Base-by-base conservation (phyloP, 2,329 filamentous ascomycete species). In the Sarocladium oryzae region DNA sequence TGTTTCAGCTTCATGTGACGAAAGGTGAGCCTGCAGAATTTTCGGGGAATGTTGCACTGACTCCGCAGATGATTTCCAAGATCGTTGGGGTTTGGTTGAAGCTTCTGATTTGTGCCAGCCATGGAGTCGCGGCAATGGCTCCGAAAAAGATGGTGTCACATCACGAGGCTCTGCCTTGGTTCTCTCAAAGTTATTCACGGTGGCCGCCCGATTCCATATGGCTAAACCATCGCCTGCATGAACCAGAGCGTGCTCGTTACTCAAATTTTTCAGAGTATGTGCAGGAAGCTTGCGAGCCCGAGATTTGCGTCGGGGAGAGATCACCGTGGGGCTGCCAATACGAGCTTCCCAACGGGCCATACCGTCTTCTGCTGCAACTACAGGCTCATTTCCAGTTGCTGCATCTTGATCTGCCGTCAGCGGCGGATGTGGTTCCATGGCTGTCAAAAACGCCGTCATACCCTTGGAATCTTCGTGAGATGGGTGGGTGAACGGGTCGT, bases 141-240 rank as follows among this genome's bases (percentile, higher is more conserved):
- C 28, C 7, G 28, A 30, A 7, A 13, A 30, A 13, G n/a, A n/a
- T n/a, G n/a, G n/a, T n/a, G n/a, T n/a, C 28, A 13, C 28, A 30
- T 30, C 28, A 7, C 28, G n/a, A n/a, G n/a, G n/a, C n/a, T n/a
- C n/a, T n/a, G n/a, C n/a, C n/a, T n/a, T n/a, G n/a, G n/a, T n/a
- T 37, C 35, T 37, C 9, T 6, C n/a, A 10, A 37, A n/a, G 9
- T 37, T 8, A 11, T 21, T 20, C 37, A 5, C 8, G 8, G 7
- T 10, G 7, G 16, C 7, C 18, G 6, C n/a, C 28, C 20, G n/a
- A 11, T 48, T n/a, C 43, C 43, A 48, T 15, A 6, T 32, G 18
- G 43, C 43, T 48, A 48, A 23, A 10, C 26, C 43, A 21, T 48
- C 43, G 3, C 43, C 43, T 32, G 24, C 43, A 32, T 48, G n/a